These are phyloP conservation scores for Xylaria sp. DNA, from an alignment of 2,329 filamentous ascomycete genomes.

Conservation along the genomic window DNA sequence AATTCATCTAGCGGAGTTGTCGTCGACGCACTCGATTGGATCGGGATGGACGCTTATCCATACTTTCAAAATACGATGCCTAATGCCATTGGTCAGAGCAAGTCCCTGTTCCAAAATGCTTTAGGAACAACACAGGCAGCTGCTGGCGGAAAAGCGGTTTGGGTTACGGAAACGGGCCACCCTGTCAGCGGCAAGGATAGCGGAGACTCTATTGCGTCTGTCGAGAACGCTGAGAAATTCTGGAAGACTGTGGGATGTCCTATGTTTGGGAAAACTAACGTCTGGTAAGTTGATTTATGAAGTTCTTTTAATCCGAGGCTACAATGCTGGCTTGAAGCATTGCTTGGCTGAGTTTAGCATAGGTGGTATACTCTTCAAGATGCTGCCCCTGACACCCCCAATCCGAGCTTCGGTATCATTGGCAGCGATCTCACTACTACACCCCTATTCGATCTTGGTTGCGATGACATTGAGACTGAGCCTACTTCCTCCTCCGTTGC, in stretches of 20 bases:
- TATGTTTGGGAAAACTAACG: constrained; percentile 70
- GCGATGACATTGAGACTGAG: constrained; percentile 51
- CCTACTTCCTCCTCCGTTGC: constrained; percentile 35
- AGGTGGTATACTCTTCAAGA: constrained; percentile 78
- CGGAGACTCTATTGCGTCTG: constrained; percentile 70
- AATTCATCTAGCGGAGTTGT: constrained; percentile 78
- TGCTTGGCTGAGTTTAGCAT: neutral
- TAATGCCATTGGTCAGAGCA: constrained; percentile 73
- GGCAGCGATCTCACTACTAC: constrained; percentile 62
- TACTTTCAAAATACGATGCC: constrained; percentile 79
- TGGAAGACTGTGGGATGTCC: constrained; percentile 83
- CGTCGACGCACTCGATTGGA: constrained; percentile 76
- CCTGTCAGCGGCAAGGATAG: constrained; percentile 75
- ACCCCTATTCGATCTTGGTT: constrained; percentile 72
- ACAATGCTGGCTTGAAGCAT: neutral
- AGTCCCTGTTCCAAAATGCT: constrained; percentile 74
- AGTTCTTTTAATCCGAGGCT: neutral
- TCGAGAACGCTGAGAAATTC: constrained; percentile 78
- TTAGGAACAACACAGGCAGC: constrained; percentile 67
- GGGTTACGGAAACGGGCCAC: constrained; percentile 91
- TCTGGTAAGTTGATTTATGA: constrained; percentile 62
- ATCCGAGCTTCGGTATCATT: constrained; percentile 77
- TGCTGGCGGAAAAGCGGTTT: constrained; percentile 75
- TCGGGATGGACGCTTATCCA: constrained; percentile 86
- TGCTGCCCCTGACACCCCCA: constrained; percentile 65